Base-by-base conservation (phyloP, 306 rosid genomes). In the Cicer yamashitae region DNA sequence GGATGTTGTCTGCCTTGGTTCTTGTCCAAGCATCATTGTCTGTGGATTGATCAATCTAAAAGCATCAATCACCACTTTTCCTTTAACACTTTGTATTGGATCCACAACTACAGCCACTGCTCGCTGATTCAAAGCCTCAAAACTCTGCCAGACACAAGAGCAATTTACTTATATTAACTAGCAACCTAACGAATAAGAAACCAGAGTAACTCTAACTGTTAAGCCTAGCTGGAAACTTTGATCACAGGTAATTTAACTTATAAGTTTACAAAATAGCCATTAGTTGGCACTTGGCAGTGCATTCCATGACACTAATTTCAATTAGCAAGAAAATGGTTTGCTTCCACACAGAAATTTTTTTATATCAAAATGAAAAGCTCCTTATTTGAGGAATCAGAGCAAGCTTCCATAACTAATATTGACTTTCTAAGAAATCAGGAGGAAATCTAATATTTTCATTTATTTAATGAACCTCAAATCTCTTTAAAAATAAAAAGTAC, bases 11-110 rank as follows among this genome's bases (percentile, higher is more conserved):
- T 93, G 98, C 8, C 98, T 88, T 45, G 98, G 98, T 77, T 93
- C 98, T 80, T 91, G 98, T 59, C 98, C 97, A 75, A 93, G 98
- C 98, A 93, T 93, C 98, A 93, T 93, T 7, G 97, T 91, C 60
- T 93, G 98, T 7, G 98, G 97, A 78, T 93, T 93, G 82, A 93
- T 93, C 75, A 93, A 86, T 53, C 98, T 91, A 79, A 93, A 93
- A 70, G 98, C 98, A 76, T 93, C 98, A 44, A 93, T 93, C 71
- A 91, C 98, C 74, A 93, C 98, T 81, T 91, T 91, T 43, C 98
- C 98, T 85, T 93, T 93, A 51, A 93, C 98, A 74, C 98, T 91
- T 81, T 93, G 98, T 71, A 93, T 93, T 17, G 98, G 98, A 80
- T 93, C 97, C 68, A 93, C 98, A 76, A 91, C 98, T 62, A 93